Percentiles rank a stretch among this genome's conserved stretches.
Conservation (phyloP, 108 stramenopile species). For the Cyclostephanos invisitatus region DNA sequence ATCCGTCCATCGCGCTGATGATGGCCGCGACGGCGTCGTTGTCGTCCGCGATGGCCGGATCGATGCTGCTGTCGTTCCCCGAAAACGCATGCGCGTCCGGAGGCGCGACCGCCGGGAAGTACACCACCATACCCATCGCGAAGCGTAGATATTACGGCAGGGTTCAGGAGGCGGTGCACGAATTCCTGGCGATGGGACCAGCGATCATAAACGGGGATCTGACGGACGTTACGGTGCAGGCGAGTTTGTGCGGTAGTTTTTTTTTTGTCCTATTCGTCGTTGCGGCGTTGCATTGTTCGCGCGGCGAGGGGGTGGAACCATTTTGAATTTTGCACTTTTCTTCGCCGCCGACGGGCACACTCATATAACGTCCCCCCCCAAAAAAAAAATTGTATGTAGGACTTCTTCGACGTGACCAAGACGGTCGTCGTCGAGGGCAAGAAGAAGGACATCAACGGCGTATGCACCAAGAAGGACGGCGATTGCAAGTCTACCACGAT, state of each 20-base stretch:
- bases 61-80: not conserved
- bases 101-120: conserved; percentile 83
- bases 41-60: too few relatives aligned
- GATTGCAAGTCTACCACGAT: conserved; percentile 76
- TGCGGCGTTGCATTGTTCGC: too few relatives aligned
- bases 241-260: conserved; percentile 55
- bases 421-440: conserved; percentile 76
- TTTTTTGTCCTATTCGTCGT: conserved; percentile 3
- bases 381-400: too few relatives aligned
- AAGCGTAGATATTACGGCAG: conserved; percentile 86
- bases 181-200: conserved; percentile 77
- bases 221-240: conserved; percentile 53
- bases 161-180: conserved; percentile 79
- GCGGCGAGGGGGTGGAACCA: too few relatives aligned
- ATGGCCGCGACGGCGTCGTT: too few relatives aligned
- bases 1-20: too few relatives aligned
- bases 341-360: too few relatives aligned
- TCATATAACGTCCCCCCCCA: too few relatives aligned
- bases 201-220: conserved; percentile 81
- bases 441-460: conserved; percentile 72
- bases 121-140: conserved; percentile 75
- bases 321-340: too few relatives aligned
- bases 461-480: conserved; percentile 85
- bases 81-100: conserved; percentile 12
- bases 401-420: conserved; percentile 55